Evolutionary conservation across 768 basidiomycete species (phyloP), one percentile per base, ranked within the genome.

Genomic region (Boletus subcaerulescens): DNA sequence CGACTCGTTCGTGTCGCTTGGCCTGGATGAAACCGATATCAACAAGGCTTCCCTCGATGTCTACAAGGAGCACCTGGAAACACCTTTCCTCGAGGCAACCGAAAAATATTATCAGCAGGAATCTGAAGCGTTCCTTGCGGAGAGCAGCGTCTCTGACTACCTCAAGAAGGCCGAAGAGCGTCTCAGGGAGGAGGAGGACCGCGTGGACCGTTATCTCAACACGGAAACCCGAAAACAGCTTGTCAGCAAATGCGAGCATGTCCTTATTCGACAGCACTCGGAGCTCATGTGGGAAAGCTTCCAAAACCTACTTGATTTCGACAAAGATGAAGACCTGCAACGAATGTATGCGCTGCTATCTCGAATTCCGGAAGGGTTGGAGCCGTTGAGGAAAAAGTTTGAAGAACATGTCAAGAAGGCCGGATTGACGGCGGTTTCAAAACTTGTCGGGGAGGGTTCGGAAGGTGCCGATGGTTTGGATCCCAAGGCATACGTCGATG

Each of bases 341-440:
- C 82, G 95, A 41, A 97, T 98, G 92, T 98, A 97, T 73, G 79
- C 87, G 10, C 77, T 98, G n/a, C 78, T 98, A 22, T 86, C 89
- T 13, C 88, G 95, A 33, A 95, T 98, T 56, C 84, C 85, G 17
- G 87, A 93, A 62, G 96, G 95, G 7, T 76, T 98, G 53, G 92
- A 96, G 62, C 94, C 93, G 0, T 73, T 98, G 50, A 82, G 93
- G 64, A 90, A 89, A 78, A 87, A 84, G 65, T 99, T 98, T 66
- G 95, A 95, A 74, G 87, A 90, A 61, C 94, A 97, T 70, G 96
- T 98, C 67, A 97, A 96, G 80, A 83, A 85, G 65, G 84, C 91
- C 14, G 96, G 96, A 29, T 70, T 91, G 55, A 81, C 83, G 26
- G 89, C 92, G 1, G 88, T 98, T 24, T 82, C 86, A 45, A 91